These are phyloP conservation scores for Aspergillus avenaceus DNA, from an alignment of 495 filamentous ascomycete genomes.

Conservation along the genomic window DNA sequence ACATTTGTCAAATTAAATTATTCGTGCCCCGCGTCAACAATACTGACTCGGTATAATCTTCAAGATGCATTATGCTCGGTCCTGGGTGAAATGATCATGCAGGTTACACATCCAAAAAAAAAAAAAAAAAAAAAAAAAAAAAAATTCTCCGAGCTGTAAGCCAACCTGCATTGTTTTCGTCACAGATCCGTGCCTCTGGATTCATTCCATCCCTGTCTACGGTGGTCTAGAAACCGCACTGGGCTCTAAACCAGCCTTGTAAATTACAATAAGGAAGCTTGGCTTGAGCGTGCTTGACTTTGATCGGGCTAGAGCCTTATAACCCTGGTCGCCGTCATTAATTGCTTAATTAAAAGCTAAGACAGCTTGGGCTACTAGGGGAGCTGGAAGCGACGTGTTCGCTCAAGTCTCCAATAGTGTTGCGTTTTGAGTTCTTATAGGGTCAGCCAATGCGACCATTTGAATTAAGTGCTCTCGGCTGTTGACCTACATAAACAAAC, in stretches of 20 bases:
- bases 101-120: too few relatives aligned
- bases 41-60: too few relatives aligned
- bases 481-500: too few relatives aligned
- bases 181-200: background rate
- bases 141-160: background rate
- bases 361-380: background rate
- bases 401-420: background rate
- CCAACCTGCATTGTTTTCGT: background rate
- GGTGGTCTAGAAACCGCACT: background rate
- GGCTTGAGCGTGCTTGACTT: background rate
- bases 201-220: background rate
- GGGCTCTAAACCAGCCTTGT: background rate
- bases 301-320: background rate
- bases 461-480: too few relatives aligned
- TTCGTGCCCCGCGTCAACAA: too few relatives aligned
- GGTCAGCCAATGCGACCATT: background rate
- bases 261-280: background rate
- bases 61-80: too few relatives aligned
- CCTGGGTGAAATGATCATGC: too few relatives aligned
- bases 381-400: background rate
- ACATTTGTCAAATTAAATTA: too few relatives aligned
- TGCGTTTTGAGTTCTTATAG: too few relatives aligned
- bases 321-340: slow-evolving; percentile 4
- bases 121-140: too few relatives aligned
- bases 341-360: slow-evolving; percentile 16